Conservation (phyloP, 768 basidiomycete species). For the Gautieria morchelliformis region DNA sequence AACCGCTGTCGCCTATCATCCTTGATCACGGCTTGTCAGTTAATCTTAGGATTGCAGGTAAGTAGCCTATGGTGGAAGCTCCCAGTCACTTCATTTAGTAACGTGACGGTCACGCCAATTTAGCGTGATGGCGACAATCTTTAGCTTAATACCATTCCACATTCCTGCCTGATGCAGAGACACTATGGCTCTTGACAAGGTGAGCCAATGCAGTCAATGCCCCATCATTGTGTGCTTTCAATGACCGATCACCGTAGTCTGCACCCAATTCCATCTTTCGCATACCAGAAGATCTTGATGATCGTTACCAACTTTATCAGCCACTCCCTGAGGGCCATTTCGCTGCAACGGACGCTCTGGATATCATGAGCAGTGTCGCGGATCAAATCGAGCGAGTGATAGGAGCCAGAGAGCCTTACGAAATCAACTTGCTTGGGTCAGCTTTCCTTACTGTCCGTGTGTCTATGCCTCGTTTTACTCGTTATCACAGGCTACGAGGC, state of each 20-base stretch:
- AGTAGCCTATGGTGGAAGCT: neutral
- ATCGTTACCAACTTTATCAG: neutral
- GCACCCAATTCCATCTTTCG: neutral
- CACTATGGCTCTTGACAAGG: neutral
- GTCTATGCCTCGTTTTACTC: neutral
- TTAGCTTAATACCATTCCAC: neutral
- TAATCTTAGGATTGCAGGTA: neutral
- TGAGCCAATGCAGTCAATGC: neutral
- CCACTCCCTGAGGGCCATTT: neutral
- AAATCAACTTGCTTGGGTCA: constrained; percentile 2
- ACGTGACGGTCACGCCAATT: too few relatives aligned
- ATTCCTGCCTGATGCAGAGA: neutral
- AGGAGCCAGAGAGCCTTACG: neutral
- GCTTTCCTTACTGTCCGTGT: neutral
- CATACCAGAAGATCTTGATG: neutral
- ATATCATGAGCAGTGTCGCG: neutral
- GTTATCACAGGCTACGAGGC: neutral
- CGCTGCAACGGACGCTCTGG: neutral
- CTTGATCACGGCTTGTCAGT: neutral
- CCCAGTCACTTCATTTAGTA: too few relatives aligned
- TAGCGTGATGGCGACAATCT: neutral
- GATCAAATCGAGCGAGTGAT: neutral
- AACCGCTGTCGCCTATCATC: neutral
- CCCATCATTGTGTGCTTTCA: neutral
- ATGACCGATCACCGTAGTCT: neutral